Conservation (phyloP, 257 asterid species). For the Leptodermis oblonga region DNA sequence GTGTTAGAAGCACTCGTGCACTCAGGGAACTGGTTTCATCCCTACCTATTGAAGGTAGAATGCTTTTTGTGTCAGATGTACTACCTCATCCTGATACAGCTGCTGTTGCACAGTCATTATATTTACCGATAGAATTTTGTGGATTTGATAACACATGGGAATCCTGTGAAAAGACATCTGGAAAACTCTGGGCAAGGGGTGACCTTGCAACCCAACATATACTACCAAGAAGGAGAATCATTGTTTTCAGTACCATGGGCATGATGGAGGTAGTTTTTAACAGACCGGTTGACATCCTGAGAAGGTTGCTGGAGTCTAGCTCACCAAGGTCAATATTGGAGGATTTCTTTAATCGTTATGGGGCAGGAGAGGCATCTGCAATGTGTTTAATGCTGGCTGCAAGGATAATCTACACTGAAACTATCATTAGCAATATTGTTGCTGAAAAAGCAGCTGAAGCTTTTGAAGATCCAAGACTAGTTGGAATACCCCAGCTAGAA, state of each 20-base stretch:
- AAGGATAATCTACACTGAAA: constrained; percentile 54
- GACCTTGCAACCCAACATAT: constrained; percentile 91
- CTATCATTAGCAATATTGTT: constrained; percentile 59
- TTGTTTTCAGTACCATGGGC: constrained; percentile 95
- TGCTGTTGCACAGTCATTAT: constrained; percentile 68
- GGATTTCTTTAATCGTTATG: constrained; percentile 87
- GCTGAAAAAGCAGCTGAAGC: constrained; percentile 99
- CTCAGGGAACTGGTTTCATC: constrained; percentile 81
- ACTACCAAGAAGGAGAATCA: constrained; percentile 78
- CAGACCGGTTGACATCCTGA: constrained; percentile 82
- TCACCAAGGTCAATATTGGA: constrained; percentile 77
- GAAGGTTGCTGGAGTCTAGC: constrained; percentile 75
- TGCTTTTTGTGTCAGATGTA: constrained; percentile 89
- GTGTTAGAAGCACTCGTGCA: constrained; percentile 76
- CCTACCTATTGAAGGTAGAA: constrained; percentile 85
- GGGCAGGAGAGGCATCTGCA: constrained; percentile 91
- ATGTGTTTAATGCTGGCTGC: constrained; percentile 97
- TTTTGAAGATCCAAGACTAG: constrained; percentile 93
- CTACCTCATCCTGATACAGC: constrained; percentile 79
- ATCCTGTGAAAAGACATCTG: constrained; percentile 61
- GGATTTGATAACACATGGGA: constrained; percentile 63
- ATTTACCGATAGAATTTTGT: constrained; percentile 66
- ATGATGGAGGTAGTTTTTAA: constrained; percentile 95
- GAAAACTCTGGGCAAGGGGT: constrained; percentile 85
- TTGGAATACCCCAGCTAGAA: constrained; percentile 93